Percentiles rank a stretch among this genome's conserved stretches.
phyloP scores from a whole-genome alignment of 257 asterid species.

The Solanum rostratum region DNA sequence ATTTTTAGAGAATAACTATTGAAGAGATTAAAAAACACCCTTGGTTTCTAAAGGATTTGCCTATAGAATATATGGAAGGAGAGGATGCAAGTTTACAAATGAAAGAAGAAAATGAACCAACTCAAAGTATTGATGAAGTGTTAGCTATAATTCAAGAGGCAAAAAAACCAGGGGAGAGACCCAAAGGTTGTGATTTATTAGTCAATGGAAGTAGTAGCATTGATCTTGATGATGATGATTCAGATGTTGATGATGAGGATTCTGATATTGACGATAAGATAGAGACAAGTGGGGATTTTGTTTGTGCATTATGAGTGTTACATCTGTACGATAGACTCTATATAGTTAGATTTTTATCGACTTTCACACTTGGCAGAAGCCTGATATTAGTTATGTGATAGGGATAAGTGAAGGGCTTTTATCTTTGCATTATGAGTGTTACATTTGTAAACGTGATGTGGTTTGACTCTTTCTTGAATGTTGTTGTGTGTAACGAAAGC shows the following conservation, averaged over 20 bases:
- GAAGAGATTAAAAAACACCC: slow-evolving; percentile 66
- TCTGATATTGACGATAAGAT: slow-evolving; percentile 40
- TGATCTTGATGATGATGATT: slow-evolving; percentile 67
- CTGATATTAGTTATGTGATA: neutral
- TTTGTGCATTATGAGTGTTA: slow-evolving; percentile 40
- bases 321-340: neutral
- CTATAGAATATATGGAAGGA: slow-evolving; percentile 37
- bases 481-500: fast-evolving
- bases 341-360: neutral
- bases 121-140: slow-evolving; percentile 60
- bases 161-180: slow-evolving; percentile 16
- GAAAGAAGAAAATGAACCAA: slow-evolving; percentile 8
- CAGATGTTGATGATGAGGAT: slow-evolving; percentile 39
- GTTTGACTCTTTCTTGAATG: neutral
- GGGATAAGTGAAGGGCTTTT: neutral
- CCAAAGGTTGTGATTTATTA: slow-evolving; percentile 18
- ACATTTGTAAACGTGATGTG: neutral
- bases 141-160: slow-evolving; percentile 62
- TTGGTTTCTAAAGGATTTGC: slow-evolving; percentile 62
- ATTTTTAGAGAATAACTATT: slow-evolving; percentile 63
- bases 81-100: slow-evolving; percentile 32
- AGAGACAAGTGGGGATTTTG: slow-evolving; percentile 74
- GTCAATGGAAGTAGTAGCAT: slow-evolving; percentile 47
- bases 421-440: neutral
- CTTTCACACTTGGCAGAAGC: fast-evolving